Percentiles rank a stretch among this genome's conserved stretches.
Evolutionary conservation across 2,329 filamentous ascomycete species (phyloP).

Genomic region (Aspergillus brasiliensis): DNA sequence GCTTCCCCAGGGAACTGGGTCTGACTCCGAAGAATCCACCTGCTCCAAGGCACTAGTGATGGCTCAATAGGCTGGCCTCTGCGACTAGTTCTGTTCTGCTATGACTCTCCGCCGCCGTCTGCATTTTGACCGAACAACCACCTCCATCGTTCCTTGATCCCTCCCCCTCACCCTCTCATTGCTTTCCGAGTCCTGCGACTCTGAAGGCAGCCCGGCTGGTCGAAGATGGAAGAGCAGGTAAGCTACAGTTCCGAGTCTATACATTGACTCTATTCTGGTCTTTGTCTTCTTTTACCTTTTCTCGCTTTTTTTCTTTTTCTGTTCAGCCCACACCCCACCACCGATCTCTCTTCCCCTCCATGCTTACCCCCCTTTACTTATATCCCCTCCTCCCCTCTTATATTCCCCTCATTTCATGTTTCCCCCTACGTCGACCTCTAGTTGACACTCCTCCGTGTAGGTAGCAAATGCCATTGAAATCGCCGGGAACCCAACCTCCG

Average conservation of each 20-base stretch:
- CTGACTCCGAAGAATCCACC: background rate
- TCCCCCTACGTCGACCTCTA: background rate
- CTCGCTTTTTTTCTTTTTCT: constrained; percentile 6
- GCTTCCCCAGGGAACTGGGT: constrained; percentile 5
- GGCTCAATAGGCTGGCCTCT: constrained; percentile 3
- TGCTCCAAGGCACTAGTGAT: constrained; percentile 4
- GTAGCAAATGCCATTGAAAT: constrained; percentile 95
- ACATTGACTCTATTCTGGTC: constrained; percentile 2
- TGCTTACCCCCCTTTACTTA: constrained; percentile 15
- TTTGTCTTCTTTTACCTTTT: background rate
- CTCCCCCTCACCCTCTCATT: constrained; percentile 7
- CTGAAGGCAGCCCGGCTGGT: constrained; percentile 39
- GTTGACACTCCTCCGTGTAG: constrained; percentile 48
- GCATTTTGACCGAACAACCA: constrained; percentile 8
- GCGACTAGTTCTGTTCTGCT: constrained; percentile 7
- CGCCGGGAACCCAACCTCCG: constrained; percentile 78
- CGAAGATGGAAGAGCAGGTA: constrained; percentile 51
- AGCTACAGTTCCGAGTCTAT: constrained; percentile 16
- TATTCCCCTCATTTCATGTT: constrained; percentile 22
- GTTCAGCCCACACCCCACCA: constrained; percentile 1
- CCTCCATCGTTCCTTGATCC: constrained; percentile 3
- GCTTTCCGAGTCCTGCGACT: constrained; percentile 8
- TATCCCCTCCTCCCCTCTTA: constrained; percentile 13
- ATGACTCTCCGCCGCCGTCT: constrained; percentile 7
- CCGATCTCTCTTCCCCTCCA: constrained; percentile 14